A percentile compares a stretch with the other conserved stretches of the same genome.
Evolutionary conservation across 73 alveolate species (phyloP).

Genomic region (Uronychia setigera): DNA sequence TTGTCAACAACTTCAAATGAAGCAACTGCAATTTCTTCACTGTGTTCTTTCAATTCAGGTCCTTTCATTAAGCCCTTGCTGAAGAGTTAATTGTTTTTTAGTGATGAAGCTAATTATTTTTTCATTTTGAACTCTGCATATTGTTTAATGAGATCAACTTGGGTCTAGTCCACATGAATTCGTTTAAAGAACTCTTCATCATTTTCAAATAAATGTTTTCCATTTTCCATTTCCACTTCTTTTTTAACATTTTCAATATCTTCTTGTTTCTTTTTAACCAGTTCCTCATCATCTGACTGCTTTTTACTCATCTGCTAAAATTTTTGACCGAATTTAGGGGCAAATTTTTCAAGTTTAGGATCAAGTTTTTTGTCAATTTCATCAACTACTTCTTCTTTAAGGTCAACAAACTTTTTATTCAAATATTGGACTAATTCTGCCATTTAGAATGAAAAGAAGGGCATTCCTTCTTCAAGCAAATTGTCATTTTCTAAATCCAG

Average conservation of each 20-base stretch:
- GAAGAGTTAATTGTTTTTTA: too few relatives aligned
- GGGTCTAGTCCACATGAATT: background rate
- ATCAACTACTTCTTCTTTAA: background rate
- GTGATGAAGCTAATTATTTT: background rate
- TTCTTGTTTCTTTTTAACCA: too few relatives aligned
- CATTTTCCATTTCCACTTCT: background rate
- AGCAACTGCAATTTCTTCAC: too few relatives aligned
- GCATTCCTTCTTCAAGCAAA: background rate
- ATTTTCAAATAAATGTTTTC: too few relatives aligned
- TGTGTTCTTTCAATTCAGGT: too few relatives aligned
- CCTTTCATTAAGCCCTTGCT: too few relatives aligned
- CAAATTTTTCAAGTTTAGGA: background rate
- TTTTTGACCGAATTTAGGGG: background rate
- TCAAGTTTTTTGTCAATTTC: background rate
- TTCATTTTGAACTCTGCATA: background rate
- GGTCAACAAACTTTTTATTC: background rate
- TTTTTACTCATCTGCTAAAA: background rate
- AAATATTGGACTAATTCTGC: background rate
- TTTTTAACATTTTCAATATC: background rate
- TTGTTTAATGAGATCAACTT: background rate
- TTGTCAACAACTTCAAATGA: too few relatives aligned
- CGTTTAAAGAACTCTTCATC: background rate
- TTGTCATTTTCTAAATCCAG: background rate
- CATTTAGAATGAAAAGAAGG: background rate
- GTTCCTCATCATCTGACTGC: too few relatives aligned